Evolutionary conservation across 2,329 filamentous ascomycete species (phyloP).

Genomic region (Colletotrichum sp.): DNA sequence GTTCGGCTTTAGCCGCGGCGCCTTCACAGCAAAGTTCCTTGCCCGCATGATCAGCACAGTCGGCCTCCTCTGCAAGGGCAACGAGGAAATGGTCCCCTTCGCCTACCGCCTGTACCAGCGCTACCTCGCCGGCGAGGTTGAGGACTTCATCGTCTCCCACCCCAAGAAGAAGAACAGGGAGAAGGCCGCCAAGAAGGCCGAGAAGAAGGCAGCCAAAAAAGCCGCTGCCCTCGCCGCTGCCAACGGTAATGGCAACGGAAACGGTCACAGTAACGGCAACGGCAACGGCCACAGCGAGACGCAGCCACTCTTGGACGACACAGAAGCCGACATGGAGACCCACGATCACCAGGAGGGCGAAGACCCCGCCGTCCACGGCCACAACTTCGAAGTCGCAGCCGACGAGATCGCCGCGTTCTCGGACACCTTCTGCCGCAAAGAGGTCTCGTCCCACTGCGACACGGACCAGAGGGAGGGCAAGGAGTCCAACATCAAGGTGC

Average conservation of each 20-base stretch:
- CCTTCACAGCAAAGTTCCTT: constrained; percentile 58
- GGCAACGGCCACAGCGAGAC: background rate
- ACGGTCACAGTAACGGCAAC: background rate
- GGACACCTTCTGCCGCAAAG: background rate
- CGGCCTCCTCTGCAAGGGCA: constrained; percentile 54
- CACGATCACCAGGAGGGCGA: constrained; percentile 20
- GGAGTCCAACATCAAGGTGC: constrained; percentile 48
- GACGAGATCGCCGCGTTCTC: constrained; percentile 37
- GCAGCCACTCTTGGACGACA: constrained; percentile 25
- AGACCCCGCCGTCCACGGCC: constrained; percentile 26
- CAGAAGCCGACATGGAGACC: constrained; percentile 24
- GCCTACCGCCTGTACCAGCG: constrained; percentile 50
- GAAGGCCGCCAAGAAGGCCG: constrained; percentile 16
- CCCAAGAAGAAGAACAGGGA: constrained; percentile 14
- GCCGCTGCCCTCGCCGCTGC: background rate
- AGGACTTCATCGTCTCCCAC: constrained; percentile 32
- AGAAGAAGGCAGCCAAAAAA: constrained; percentile 17
- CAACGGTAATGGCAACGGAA: background rate
- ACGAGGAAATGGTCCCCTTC: constrained; percentile 59
- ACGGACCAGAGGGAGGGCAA: constrained; percentile 7
- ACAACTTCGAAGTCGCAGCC: constrained; percentile 26
- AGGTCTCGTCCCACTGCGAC: background rate
- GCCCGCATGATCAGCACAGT: constrained; percentile 56
- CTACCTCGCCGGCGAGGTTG: constrained; percentile 42
- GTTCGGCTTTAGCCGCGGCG: constrained; percentile 59